Evolutionary conservation across 306 rosid species (phyloP).

Genomic region (Castanea mollissima): DNA sequence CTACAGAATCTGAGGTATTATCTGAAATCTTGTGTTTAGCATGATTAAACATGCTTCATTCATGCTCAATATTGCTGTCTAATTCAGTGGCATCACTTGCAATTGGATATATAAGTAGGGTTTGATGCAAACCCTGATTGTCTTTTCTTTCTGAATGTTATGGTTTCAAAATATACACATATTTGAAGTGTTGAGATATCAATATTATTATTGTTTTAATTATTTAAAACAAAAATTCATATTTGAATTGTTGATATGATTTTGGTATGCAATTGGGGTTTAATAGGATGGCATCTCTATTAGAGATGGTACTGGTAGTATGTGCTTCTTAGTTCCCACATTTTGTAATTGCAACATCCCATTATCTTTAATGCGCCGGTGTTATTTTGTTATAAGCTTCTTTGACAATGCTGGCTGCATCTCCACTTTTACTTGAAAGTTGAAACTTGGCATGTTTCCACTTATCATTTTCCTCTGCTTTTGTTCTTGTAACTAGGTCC

Average conservation of each 20-base stretch:
- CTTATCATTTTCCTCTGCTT: background rate
- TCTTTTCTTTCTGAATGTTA: no score
- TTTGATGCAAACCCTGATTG: background rate
- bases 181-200: no score
- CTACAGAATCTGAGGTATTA: constrained; percentile 68
- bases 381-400: background rate
- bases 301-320: background rate
- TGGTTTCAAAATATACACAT: no score
- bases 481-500: background rate
- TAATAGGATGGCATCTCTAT: background rate
- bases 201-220: no score
- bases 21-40: constrained; percentile 1
- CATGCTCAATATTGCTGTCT: background rate
- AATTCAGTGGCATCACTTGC: constrained; percentile 14
- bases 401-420: background rate
- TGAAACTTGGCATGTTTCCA: background rate
- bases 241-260: background rate
- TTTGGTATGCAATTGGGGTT: background rate
- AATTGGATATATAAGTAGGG: background rate
- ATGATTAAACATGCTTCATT: constrained; percentile 17
- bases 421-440: background rate
- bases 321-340: background rate
- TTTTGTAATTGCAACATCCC: background rate
- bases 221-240: background rate
- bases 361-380: background rate